Base-by-base conservation (phyloP, 2,329 filamentous ascomycete genomes). In the Ophiostoma piceae region DNA sequence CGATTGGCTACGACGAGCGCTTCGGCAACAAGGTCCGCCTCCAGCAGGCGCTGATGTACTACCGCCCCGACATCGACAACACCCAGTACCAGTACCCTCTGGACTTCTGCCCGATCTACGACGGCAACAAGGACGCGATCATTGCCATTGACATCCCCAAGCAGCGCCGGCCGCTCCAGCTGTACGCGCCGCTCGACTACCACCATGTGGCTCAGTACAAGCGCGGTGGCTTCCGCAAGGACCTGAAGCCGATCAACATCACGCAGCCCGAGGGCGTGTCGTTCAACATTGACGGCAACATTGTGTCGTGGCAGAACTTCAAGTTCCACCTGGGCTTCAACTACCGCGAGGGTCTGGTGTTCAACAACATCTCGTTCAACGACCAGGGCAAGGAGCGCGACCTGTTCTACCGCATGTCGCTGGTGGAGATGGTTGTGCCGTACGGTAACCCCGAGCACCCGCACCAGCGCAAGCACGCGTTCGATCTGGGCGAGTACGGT, bases 21-120 rank as follows among this genome's bases (percentile, higher is more conserved):
- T 95, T 93, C 75, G 94, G 93, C 72, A 94, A 82, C 77, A 83
- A 83, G 62, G 84, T 92, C 62, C 88, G 94, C 69, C 86, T 97
- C 3, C 94, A 97, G 80, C 94, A 97, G 80, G 94, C 92, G 1
- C 83, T 97, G 69, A 96, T 97, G 92, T 97, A 97, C 83, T 97
- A 96, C 79, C 88, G 94, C 19, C 93, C 93, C 3, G 84, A 94
- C 74, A 76, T 90, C 22, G 93, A 97, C 76, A 91, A 94, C 80
- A 92, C 87, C 78, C 94, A 97, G 80, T 97, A 97, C 79, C 90
- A 91, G 54, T 97, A 90, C 77, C 94, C 94, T 0, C 85, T 97
- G 68, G 94, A 97, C 79, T 97, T 97, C 80, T 96, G 92, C 76
- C 94, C 94, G 0, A 96, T 97, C 76, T 96, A 88, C 79, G 93